Base-by-base conservation (phyloP, 1,284 basidiomycete species). In the Cutaneotrichosporon sp. region DNA sequence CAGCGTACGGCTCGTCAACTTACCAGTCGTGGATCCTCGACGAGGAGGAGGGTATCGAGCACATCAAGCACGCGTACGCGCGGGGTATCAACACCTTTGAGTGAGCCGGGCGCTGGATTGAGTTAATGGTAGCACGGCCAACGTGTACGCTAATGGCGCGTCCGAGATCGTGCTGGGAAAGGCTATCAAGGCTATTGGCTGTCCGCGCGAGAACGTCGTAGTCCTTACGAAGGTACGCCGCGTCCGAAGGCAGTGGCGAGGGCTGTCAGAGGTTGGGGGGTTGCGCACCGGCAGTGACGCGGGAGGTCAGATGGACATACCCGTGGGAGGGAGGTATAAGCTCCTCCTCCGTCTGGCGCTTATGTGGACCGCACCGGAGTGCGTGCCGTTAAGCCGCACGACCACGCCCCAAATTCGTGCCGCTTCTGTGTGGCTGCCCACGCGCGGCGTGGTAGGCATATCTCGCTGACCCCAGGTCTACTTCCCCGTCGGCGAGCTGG, bases 141-240 rank as follows among this genome's bases (percentile, higher is more conserved):
- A 69, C 46, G 58, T 60, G 59, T 83, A 83, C 58, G 81, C 80
- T 15, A 80, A 80, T 47, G 80, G 81, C 23, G 76, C 77, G 47
- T 79, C 58, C 42, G 66, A 92, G 71, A 69, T 81, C 22, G 81
- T 88, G 51, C 79, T 91, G 37, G 88, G 90, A 8, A 86, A 86
- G 62, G 88, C 86, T 0, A 84, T 93, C 74, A 86, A 85, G 64
- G 68, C 83, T 59, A 79, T 83, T 52, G 75, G 83, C 23, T 77
- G 90, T 9, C 85, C 86, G 12, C 82, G 88, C 5, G 83, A 85
- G 20, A 83, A 85, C 60, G 80, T 88, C 20, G 86, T 90, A 13
- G 79, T 89, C n/a, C 78, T 89, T 76, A 88, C 86, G 33, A 89
- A 90, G 76, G 83, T 83, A 35, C 2, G 52, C 34, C 15, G 10